Percentiles rank a stretch among this genome's conserved stretches.
These are phyloP conservation scores for Kentomonas sorsogonicus DNA, from an alignment of 208 protist species.

Conservation along the genomic window DNA sequence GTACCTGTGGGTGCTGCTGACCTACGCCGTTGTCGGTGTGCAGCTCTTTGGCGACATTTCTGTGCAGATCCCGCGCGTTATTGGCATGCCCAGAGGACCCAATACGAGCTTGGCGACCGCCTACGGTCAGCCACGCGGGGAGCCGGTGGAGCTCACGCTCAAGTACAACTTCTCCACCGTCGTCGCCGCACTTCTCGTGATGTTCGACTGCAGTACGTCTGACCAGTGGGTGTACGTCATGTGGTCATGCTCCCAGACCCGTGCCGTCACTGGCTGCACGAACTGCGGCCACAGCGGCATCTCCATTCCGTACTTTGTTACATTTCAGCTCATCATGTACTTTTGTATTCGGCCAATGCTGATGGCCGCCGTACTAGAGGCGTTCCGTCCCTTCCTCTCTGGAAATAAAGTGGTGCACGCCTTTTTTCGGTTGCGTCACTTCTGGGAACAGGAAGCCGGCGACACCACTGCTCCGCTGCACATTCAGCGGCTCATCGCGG, in stretches of 20 bases:
- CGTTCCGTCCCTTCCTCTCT: conserved; percentile 17
- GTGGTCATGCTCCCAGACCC: conserved; percentile 10
- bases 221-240: conserved; percentile 45
- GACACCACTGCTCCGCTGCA: neutral
- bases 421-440: neutral
- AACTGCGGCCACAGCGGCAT: conserved; percentile 16
- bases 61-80: no score
- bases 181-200: conserved; percentile 35
- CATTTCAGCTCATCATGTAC: conserved; percentile 20
- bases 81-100: conserved; percentile 3
- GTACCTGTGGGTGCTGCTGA: conserved; percentile 30
- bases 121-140: no score
- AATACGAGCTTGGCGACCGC: neutral
- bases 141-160: conserved; percentile 27
- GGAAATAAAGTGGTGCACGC: conserved; percentile 21
- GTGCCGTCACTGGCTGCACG: conserved; percentile 8
- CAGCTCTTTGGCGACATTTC: conserved; percentile 41
- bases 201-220: conserved; percentile 49
- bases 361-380: conserved; percentile 16
- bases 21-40: conserved; percentile 45
- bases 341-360: conserved; percentile 20
- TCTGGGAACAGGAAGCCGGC: neutral
- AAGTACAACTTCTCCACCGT: conserved; percentile 59
- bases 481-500: neutral
- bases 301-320: conserved; percentile 33